phyloP scores from a whole-genome alignment of 345 rosid genomes.

The Eucalyptus marginata region DNA sequence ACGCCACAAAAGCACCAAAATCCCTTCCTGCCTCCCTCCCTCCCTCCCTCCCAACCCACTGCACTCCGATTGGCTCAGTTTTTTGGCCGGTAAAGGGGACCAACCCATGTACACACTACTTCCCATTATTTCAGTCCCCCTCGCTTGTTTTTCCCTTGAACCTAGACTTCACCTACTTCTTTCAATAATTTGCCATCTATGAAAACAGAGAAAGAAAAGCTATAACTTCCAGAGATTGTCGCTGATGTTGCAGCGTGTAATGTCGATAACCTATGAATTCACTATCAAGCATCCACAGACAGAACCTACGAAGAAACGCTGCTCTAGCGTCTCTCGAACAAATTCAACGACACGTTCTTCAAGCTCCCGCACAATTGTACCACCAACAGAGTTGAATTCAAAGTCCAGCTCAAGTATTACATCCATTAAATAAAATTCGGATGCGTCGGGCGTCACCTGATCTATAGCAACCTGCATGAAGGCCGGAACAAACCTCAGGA shows the following conservation, averaged over 20 bases:
- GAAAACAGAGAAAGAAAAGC: background rate
- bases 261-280: background rate
- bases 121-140: too few relatives aligned
- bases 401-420: background rate
- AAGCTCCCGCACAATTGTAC: background rate
- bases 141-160: rapidly evolving
- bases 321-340: background rate
- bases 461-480: background rate
- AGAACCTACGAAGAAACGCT: background rate
- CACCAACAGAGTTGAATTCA: background rate
- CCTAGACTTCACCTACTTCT: too few relatives aligned
- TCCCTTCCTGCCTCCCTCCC: too few relatives aligned
- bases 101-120: too few relatives aligned
- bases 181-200: too few relatives aligned
- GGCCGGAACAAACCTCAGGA: background rate
- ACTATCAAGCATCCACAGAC: background rate
- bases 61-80: too few relatives aligned
- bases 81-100: rapidly evolving
- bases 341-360: background rate
- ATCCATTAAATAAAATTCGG: background rate
- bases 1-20: too few relatives aligned
- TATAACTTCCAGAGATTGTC: background rate
- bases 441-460: background rate
- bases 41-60: too few relatives aligned
- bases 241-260: background rate